These are phyloP conservation scores for Xylariales sp. DNA, from an alignment of 2,329 filamentous ascomycete species.

Conservation along the genomic window DNA sequence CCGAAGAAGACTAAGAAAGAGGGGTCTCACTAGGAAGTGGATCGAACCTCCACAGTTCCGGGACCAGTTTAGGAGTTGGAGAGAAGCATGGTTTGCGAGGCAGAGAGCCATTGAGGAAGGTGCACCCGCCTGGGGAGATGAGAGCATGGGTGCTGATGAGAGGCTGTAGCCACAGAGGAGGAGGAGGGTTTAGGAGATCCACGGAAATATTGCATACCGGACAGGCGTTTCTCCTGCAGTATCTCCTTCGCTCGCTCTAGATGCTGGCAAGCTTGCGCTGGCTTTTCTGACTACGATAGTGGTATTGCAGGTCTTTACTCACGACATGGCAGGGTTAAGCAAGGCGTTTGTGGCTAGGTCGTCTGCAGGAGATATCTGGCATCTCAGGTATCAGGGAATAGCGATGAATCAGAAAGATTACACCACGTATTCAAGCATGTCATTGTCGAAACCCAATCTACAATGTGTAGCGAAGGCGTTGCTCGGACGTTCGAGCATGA, in stretches of 20 bases:
- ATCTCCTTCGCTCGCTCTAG: no score
- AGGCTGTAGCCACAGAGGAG: slow-evolving; percentile 3
- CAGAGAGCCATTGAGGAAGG: slow-evolving; percentile 37
- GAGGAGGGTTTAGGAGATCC: not conserved
- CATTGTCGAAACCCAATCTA: no score
- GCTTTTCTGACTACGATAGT: slow-evolving; percentile 3
- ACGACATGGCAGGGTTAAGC: not conserved
- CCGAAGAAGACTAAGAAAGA: slow-evolving; percentile 45
- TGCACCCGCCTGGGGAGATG: slow-evolving; percentile 31
- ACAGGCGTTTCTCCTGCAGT: not conserved
- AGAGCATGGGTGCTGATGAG: slow-evolving; percentile 31
- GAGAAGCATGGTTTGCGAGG: slow-evolving; percentile 32
- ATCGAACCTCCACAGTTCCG: slow-evolving; percentile 35
- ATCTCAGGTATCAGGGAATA: no score
- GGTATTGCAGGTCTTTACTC: not conserved
- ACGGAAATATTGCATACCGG: not conserved
- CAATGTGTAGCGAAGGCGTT: no score
- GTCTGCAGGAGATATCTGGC: not conserved
- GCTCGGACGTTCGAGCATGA: no score
- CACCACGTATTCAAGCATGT: no score
- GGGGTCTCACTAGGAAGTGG: slow-evolving; percentile 35
- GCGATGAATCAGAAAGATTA: no score
- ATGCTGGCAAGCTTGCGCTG: not conserved
- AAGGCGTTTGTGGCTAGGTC: slow-evolving; percentile 3
- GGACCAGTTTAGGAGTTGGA: slow-evolving; percentile 42